Conservation (phyloP, 2,329 filamentous ascomycete genomes). For the Beauveria asiatica region DNA sequence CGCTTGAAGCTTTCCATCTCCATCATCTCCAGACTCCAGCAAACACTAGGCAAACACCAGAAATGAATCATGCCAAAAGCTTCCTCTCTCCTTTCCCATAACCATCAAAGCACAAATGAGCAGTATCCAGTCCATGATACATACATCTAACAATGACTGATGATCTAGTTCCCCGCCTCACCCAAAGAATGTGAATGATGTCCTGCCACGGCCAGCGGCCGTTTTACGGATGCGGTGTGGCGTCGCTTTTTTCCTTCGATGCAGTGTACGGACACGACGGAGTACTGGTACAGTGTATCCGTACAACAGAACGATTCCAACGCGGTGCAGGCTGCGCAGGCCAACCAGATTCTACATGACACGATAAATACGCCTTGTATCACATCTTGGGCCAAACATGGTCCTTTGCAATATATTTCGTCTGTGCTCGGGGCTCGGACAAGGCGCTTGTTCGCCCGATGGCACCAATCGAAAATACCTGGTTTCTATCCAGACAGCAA, state of each 20-base stretch:
- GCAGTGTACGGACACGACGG: neutral
- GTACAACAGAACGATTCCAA: neutral
- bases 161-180: too few species aligned
- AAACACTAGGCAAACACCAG: neutral
- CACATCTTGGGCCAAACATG: neutral
- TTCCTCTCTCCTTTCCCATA: too few species aligned
- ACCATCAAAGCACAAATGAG: neutral
- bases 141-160: too few species aligned
- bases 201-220: neutral
- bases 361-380: neutral
- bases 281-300: neutral
- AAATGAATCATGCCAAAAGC: neutral
- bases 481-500: neutral
- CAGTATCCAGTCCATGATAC: neutral
- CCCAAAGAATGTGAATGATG: neutral
- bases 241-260: neutral
- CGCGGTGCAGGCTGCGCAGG: neutral
- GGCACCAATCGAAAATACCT: neutral
- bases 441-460: neutral
- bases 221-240: neutral
- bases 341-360: neutral
- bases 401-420: neutral
- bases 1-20: neutral
- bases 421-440: conserved; percentile 6
- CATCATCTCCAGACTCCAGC: neutral